Percentiles rank a stretch among this genome's conserved stretches.
Evolutionary conservation across 2,329 filamentous ascomycete species (phyloP).

Genomic region (Pyricularia sp.): DNA sequence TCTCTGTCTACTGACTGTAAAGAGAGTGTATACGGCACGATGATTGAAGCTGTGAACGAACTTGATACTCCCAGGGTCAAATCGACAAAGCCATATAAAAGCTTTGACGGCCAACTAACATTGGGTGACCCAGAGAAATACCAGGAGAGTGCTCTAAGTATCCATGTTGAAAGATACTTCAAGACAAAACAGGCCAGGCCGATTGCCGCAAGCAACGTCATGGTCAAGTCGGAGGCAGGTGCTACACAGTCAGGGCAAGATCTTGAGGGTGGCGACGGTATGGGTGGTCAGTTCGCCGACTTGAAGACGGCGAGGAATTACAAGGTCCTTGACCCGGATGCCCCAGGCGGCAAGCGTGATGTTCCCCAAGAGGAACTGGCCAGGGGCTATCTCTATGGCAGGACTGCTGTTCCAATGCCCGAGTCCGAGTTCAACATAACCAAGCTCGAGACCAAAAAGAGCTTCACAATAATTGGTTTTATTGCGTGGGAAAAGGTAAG

Average conservation of each 20-base stretch:
- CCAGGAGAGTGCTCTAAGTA: constrained; percentile 55
- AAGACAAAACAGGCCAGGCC: constrained; percentile 67
- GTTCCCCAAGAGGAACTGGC: constrained; percentile 72
- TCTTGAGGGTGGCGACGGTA: constrained; percentile 10
- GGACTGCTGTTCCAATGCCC: constrained; percentile 80
- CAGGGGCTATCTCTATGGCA: constrained; percentile 89
- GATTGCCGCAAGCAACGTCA: constrained; percentile 65
- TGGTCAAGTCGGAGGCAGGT: constrained; percentile 37
- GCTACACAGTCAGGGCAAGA: constrained; percentile 36
- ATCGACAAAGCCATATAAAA: constrained; percentile 57
- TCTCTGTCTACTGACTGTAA: constrained; percentile 52
- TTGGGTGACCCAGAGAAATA: constrained; percentile 67
- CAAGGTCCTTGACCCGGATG: constrained; percentile 60
- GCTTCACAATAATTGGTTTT: constrained; percentile 78
- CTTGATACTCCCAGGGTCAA: constrained; percentile 69
- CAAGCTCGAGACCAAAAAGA: constrained; percentile 64
- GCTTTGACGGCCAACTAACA: constrained; percentile 66
- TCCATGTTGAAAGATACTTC: constrained; percentile 84
- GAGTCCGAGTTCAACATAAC: constrained; percentile 79
- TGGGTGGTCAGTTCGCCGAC: constrained; percentile 38
- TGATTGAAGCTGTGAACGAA: constrained; percentile 73
- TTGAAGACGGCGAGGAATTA: constrained; percentile 74
- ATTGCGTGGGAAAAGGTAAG: constrained; percentile 56
- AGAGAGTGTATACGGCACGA: constrained; percentile 64
- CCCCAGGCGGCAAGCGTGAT: constrained; percentile 67